Evolutionary conservation across 2,329 filamentous ascomycete species (phyloP).

Genomic region (Penicillium sp.): DNA sequence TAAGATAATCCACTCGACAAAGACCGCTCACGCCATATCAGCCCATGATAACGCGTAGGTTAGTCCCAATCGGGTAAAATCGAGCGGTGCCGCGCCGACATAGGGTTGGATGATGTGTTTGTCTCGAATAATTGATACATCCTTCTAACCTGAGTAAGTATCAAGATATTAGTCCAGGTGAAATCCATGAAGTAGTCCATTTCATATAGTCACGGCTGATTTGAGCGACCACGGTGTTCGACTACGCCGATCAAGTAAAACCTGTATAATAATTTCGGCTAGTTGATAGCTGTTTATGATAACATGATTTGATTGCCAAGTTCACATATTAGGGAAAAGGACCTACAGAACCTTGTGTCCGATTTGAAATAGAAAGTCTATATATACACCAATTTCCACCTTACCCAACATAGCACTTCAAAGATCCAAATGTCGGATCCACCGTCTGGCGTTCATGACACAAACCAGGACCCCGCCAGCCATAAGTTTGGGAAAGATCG

Average conservation of each 20-base stretch:
- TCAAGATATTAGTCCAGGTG: background rate
- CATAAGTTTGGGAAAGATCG: conserved; percentile 3
- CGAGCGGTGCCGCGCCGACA: background rate
- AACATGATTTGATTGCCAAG: background rate
- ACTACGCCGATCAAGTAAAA: background rate
- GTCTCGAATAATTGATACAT: background rate
- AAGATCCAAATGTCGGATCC: conserved; percentile 2
- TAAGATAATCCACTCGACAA: background rate
- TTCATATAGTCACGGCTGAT: background rate
- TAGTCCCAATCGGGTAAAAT: background rate
- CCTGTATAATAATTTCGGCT: too few species aligned
- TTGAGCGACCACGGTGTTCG: background rate
- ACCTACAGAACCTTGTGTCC: background rate
- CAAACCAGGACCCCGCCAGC: background rate
- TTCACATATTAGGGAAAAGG: background rate
- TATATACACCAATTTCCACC: background rate
- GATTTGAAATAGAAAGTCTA: background rate
- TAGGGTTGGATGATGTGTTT: background rate
- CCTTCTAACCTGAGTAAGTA: background rate
- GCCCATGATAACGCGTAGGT: background rate
- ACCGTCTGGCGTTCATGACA: background rate
- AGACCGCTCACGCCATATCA: background rate
- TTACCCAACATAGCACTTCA: conserved; percentile 8
- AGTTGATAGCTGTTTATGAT: background rate
- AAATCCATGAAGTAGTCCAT: background rate